phyloP scores from a whole-genome alignment of 345 rosid species.

The Trapa incisa region DNA sequence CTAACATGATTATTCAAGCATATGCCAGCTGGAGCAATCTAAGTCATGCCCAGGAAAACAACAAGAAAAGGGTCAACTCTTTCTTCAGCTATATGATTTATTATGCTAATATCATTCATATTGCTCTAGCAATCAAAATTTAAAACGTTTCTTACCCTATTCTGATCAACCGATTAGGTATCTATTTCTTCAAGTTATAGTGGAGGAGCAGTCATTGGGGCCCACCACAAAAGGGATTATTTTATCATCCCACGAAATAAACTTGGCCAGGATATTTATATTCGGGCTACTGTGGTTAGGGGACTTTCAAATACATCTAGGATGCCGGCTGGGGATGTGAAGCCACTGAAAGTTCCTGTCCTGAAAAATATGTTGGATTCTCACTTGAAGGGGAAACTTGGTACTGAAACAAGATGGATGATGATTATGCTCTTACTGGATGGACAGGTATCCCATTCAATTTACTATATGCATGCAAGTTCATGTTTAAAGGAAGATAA shows the following conservation, averaged over 20 bases:
- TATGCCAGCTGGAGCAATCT: constrained; percentile 94
- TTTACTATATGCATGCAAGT: no score
- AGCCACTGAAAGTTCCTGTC: constrained; percentile 82
- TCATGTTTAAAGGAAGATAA: not conserved
- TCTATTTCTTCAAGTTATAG: constrained; percentile 32
- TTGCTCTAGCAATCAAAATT: not conserved
- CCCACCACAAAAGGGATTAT: constrained; percentile 66
- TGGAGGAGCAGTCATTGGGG: constrained; percentile 46
- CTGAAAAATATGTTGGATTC: constrained; percentile 76
- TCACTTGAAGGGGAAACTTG: constrained; percentile 49
- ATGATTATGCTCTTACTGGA: constrained; percentile 60
- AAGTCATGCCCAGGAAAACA: constrained; percentile 34
- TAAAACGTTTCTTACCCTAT: not conserved
- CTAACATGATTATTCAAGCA: constrained; percentile 91
- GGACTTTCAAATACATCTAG: constrained; percentile 43
- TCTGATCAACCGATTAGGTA: constrained; percentile 27
- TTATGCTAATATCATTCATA: not conserved
- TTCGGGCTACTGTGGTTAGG: constrained; percentile 53
- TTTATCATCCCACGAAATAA: constrained; percentile 80
- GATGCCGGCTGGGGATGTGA: constrained; percentile 89
- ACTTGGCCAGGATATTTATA: constrained; percentile 87
- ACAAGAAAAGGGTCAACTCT: constrained; percentile 33
- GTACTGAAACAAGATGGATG: constrained; percentile 43
- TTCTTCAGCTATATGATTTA: not conserved
- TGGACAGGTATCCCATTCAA: constrained; percentile 41